Base-by-base conservation (phyloP, 495 filamentous ascomycete genomes). In the Penicillium psychrofluorescens region DNA sequence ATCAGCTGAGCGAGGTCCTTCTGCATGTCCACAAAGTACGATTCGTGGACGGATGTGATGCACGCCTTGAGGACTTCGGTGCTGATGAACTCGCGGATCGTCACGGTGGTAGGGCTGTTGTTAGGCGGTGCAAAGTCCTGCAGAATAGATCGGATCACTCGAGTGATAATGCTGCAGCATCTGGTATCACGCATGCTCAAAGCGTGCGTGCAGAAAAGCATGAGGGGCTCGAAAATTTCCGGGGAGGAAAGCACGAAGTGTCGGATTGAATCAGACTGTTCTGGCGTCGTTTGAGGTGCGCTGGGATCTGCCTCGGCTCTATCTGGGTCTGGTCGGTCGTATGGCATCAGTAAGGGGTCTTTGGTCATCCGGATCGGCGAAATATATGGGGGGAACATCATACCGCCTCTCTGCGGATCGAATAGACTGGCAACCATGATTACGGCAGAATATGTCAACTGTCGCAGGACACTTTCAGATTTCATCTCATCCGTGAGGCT, bases 401-500 rank as follows among this genome's bases (percentile, higher is more conserved):
- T 59, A 72, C 69, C 67, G 48, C 66, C 70, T 62, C 70, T 74
- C 43, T 80, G 74, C 10, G 86, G 86, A 58, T 95, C 90, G 8
- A 96, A 73, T 42, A 97, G 76, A 44, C 84, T 84, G 16, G 89
- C 84, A 35, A 95, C 86, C 75, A 96, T 85, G 46, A 90, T 82
- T 10, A 95, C 88, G 7, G 91, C 86, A 31, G 88, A 86, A 58
- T 90, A 88, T 1, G 92, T 95, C 38, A 97, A 71, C 46, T 95
- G 88, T n/a, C 92, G 80, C 29, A 99, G 71, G 22, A 97, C 92
- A 61, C 91, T 96, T 59, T 99, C 92, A 13, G 87, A 83, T 64
- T 95, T 95, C 92, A 99, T 99, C 69, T 99, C 94, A 50, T 95
- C 86, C 1, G 85, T 84, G 31, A 99, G 70, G 53, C n/a, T n/a